Evolutionary conservation across 345 rosid genomes (phyloP).

Genomic region (Brassica napus): DNA sequence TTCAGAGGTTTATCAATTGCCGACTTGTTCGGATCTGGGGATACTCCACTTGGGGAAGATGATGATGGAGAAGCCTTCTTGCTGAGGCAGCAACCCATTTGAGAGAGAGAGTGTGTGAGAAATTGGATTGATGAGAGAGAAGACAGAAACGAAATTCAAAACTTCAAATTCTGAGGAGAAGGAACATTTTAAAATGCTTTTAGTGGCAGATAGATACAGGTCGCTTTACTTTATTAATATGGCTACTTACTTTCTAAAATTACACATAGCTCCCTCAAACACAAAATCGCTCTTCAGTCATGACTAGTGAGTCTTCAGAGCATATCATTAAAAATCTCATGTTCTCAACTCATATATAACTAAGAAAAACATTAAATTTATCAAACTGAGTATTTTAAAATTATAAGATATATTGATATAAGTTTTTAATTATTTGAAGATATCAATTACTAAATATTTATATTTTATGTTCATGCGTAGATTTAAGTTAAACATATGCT

Average conservation of each 20-base stretch:
- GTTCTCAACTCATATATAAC: neutral
- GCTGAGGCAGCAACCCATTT: constrained; percentile 81
- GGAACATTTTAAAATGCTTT: neutral
- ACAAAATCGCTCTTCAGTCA: neutral
- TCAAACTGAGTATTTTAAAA: neutral
- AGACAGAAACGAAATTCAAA: constrained; percentile 11
- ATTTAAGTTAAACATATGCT: neutral
- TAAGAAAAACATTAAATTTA: neutral
- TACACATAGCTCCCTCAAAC: neutral
- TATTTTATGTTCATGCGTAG: too few relatives aligned
- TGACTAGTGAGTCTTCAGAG: neutral
- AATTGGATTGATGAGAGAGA: constrained; percentile 3
- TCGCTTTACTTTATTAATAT: constrained; percentile 2
- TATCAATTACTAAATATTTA: too few relatives aligned
- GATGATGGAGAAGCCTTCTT: constrained; percentile 49
- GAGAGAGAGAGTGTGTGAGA: neutral
- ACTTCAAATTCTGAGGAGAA: constrained; percentile 33
- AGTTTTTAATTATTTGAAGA: neutral
- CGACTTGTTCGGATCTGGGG: constrained; percentile 25
- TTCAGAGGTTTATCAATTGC: constrained; percentile 18
- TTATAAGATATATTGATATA: neutral
- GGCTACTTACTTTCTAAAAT: neutral
- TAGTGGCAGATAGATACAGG: neutral
- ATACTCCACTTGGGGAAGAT: constrained; percentile 15
- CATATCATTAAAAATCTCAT: neutral